phyloP scores from a whole-genome alignment of 164 flowering plant genomes.

The Aristolochia fimbriata region DNA sequence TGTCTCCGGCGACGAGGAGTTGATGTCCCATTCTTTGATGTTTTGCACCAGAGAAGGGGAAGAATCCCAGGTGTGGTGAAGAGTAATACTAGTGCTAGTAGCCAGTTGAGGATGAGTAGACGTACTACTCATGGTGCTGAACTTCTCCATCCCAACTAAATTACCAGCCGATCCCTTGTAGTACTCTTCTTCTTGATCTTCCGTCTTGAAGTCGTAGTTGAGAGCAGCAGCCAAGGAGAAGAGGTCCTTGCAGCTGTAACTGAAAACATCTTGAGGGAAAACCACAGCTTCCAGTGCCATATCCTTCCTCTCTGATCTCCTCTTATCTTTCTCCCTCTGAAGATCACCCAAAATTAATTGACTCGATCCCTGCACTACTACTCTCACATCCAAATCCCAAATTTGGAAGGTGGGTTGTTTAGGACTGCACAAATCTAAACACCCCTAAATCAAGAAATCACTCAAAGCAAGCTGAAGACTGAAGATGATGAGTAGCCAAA shows the following conservation, averaged over 20 bases:
- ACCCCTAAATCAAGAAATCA: conserved; percentile 9
- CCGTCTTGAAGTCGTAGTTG: conserved; percentile 15
- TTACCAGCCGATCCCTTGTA: too few species aligned
- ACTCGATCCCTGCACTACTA: too few species aligned
- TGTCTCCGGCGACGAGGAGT: conserved; percentile 20
- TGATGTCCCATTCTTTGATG: conserved; percentile 27
- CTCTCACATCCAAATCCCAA: neutral
- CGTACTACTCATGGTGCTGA: neutral
- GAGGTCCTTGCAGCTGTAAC: conserved; percentile 29
- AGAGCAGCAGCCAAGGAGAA: conserved; percentile 16
- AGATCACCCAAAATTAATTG: neutral
- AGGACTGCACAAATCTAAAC: neutral
- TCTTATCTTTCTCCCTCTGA: conserved; percentile 1
- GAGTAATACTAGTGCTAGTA: too few species aligned
- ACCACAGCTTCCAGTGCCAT: conserved; percentile 73
- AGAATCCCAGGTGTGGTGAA: conserved; percentile 18
- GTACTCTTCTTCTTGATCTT: conserved; percentile 19
- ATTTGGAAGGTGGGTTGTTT: neutral
- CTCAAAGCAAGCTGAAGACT: neutral
- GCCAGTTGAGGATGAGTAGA: too few species aligned
- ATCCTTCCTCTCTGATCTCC: conserved; percentile 4
- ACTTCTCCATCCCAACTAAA: conserved; percentile 4
- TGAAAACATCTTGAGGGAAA: conserved; percentile 38
- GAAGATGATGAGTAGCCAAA: too few species aligned
- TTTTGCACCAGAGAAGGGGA: conserved; percentile 22